Evolutionary conservation across 2,329 filamentous ascomycete species (phyloP).

Genomic region (Knufia fluminis): DNA sequence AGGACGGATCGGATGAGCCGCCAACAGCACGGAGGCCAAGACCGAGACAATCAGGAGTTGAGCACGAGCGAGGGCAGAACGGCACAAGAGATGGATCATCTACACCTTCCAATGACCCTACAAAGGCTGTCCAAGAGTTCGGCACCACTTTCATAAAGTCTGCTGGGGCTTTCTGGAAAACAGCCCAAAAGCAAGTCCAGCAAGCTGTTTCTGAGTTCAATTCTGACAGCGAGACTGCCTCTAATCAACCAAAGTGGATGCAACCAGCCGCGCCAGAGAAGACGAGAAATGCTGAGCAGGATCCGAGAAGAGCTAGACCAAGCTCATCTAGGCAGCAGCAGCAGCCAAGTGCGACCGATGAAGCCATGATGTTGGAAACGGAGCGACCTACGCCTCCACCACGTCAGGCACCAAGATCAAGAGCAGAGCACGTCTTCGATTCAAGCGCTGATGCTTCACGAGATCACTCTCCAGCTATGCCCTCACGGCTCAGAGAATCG

Average conservation of each 20-base stretch:
- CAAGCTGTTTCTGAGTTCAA: constrained; percentile 84
- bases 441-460: constrained; percentile 24
- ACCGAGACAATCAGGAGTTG: constrained; percentile 16
- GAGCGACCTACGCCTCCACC: constrained; percentile 47
- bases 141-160: constrained; percentile 83
- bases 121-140: constrained; percentile 72
- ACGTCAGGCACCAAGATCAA: constrained; percentile 21
- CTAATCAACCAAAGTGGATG: constrained; percentile 92
- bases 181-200: constrained; percentile 82
- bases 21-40: constrained; percentile 18
- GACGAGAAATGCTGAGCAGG: constrained; percentile 17
- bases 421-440: constrained; percentile 12
- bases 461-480: constrained; percentile 43
- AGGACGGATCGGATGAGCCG: constrained; percentile 20
- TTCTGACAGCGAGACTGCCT: constrained; percentile 57
- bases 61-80: constrained; percentile 5
- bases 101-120: constrained; percentile 49
- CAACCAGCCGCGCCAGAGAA: constrained; percentile 40
- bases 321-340: constrained; percentile 10
- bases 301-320: constrained; percentile 7
- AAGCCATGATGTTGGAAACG: constrained; percentile 69
- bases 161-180: constrained; percentile 91
- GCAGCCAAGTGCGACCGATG: constrained; percentile 26
- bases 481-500: constrained; percentile 32
- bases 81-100: constrained; percentile 12